These are phyloP conservation scores for Pelargonium fulgidum DNA, from an alignment of 441 rosid genomes.

Conservation along the genomic window DNA sequence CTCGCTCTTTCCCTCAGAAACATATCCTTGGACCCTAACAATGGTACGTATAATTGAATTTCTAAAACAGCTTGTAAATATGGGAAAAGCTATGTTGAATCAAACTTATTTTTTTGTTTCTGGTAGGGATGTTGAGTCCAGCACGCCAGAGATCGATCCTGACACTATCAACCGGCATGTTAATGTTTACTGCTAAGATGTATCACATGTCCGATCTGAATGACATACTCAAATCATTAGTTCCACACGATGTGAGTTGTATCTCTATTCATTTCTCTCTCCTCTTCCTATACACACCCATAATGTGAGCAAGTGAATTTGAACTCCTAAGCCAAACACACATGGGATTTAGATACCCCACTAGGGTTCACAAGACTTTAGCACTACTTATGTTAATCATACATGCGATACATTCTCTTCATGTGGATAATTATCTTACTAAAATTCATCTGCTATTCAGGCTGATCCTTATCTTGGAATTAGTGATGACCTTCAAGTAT, in stretches of 20 bases:
- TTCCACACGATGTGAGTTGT: slow-evolving; percentile 57
- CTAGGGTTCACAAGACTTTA: not conserved
- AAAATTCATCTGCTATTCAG: slow-evolving; percentile 36
- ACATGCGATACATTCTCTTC: not conserved
- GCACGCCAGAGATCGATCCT: slow-evolving; percentile 59
- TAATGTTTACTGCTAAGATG: slow-evolving; percentile 75
- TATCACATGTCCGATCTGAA: slow-evolving; percentile 53
- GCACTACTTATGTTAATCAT: not conserved
- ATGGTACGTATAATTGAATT: slow-evolving; percentile 40
- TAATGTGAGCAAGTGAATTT: no score
- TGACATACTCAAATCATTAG: slow-evolving; percentile 47
- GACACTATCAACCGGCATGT: slow-evolving; percentile 52
- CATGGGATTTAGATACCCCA: not conserved
- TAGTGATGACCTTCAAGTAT: slow-evolving; percentile 61
- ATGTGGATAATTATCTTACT: slow-evolving; percentile 12
- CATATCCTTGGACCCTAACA: slow-evolving; percentile 44
- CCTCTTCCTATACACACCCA: no score
- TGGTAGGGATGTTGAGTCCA: slow-evolving; percentile 52
- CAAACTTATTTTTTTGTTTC: slow-evolving; percentile 14
- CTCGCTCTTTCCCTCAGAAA: slow-evolving; percentile 66
- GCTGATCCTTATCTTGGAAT: slow-evolving; percentile 75
- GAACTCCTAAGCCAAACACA: not conserved
- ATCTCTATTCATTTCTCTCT: slow-evolving; percentile 3
- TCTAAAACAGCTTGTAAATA: slow-evolving; percentile 15
- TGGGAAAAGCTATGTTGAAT: slow-evolving; percentile 13